These are phyloP conservation scores for Malus orientalis DNA, from an alignment of 306 rosid genomes.

Conservation along the genomic window DNA sequence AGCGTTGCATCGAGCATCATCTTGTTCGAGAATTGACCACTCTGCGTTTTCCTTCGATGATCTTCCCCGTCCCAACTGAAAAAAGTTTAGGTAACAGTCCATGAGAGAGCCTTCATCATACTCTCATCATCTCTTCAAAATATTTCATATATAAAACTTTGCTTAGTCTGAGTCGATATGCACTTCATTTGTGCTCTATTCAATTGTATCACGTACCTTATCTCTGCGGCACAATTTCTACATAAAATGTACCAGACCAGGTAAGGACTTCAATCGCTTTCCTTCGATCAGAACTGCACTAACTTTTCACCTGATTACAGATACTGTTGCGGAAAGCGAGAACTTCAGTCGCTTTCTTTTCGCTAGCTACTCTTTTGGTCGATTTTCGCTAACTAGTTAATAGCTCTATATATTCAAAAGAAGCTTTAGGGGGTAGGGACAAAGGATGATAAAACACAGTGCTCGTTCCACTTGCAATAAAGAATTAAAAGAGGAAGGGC, in stretches of 20 bases:
- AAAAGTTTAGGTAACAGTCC: background rate
- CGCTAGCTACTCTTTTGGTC: background rate
- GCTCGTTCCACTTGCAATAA: constrained; percentile 1
- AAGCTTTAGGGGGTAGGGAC: constrained; percentile 16
- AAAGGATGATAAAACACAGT: background rate
- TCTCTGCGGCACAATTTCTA: background rate
- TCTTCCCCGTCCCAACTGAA: background rate
- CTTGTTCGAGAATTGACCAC: background rate
- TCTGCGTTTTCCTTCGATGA: background rate
- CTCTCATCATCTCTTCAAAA: background rate
- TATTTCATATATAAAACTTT: background rate
- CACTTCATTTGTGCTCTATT: background rate
- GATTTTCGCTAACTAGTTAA: background rate
- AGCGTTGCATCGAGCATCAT: background rate
- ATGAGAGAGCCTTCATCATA: background rate
- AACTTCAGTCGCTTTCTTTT: background rate
- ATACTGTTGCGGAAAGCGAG: background rate
- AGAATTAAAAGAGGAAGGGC: background rate
- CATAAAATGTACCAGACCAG: no score
- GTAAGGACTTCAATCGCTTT: no score
- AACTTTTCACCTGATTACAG: background rate
- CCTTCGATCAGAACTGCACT: background rate
- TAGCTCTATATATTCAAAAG: background rate
- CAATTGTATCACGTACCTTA: background rate
- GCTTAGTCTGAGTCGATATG: background rate